A percentile compares a stretch with the other conserved stretches of the same genome.
Evolutionary conservation across 2,329 filamentous ascomycete genomes (phyloP).

Genomic region (Myriosclerotinia duriaeana): DNA sequence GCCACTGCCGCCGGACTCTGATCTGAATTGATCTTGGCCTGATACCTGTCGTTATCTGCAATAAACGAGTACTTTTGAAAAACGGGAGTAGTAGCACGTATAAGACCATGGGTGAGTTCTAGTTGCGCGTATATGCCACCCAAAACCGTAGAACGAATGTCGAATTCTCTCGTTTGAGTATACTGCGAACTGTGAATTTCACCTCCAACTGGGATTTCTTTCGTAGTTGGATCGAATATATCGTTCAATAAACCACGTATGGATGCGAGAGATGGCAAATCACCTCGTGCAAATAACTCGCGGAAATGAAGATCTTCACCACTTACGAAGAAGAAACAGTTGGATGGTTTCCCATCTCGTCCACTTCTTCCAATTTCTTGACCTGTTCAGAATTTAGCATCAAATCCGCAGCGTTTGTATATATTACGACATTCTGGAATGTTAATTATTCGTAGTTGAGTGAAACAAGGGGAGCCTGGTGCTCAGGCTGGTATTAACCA

Average conservation of each 20-base stretch:
- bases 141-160: constrained; percentile 53
- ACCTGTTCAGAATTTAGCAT: constrained; percentile 13
- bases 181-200: constrained; percentile 50
- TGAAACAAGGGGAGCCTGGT: background rate
- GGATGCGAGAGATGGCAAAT: constrained; percentile 54
- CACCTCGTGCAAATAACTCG: constrained; percentile 60
- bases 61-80: constrained; percentile 57
- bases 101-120: constrained; percentile 56
- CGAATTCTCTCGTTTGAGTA: constrained; percentile 50
- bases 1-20: constrained; percentile 46
- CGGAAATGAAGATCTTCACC: constrained; percentile 57
- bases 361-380: constrained; percentile 59
- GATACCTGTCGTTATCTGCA: constrained; percentile 40
- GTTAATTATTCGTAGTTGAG: background rate
- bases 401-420: no score
- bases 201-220: constrained; percentile 42
- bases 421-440: background rate
- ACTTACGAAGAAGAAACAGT: constrained; percentile 59
- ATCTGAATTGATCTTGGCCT: constrained; percentile 41
- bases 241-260: constrained; percentile 51
- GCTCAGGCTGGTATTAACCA: background rate
- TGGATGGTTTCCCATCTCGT: constrained; percentile 52
- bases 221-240: constrained; percentile 47
- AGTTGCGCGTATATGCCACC: constrained; percentile 59
- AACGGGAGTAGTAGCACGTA: constrained; percentile 57